A percentile compares a stretch with the other conserved stretches of the same genome.
phyloP scores from a whole-genome alignment of 2,329 filamentous ascomycete genomes.

The Trematosphaeria pertusa region DNA sequence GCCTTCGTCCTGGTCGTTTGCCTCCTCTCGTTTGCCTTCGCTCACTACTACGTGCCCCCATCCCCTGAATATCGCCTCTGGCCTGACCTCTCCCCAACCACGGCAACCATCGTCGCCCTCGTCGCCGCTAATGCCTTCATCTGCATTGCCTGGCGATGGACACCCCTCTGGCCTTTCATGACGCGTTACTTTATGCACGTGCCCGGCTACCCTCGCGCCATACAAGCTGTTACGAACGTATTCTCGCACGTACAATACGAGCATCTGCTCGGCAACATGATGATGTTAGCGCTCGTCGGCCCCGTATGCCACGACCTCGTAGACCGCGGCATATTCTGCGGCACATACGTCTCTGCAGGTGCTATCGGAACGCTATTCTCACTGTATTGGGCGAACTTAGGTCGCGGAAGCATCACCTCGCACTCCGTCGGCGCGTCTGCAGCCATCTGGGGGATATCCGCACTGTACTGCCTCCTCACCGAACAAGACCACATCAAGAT shows the following conservation, averaged over 20 bases:
- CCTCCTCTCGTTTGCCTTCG: conserved; percentile 34
- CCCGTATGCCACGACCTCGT: conserved; percentile 50
- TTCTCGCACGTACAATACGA: conserved; percentile 71
- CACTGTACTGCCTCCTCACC: conserved; percentile 40
- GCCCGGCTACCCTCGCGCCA: conserved; percentile 64
- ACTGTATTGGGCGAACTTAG: conserved; percentile 44
- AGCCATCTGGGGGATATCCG: conserved; percentile 42
- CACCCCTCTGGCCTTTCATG: conserved; percentile 69
- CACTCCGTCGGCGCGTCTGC: conserved; percentile 44
- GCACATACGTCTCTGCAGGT: conserved; percentile 44
- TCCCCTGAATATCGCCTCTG: conserved; percentile 38
- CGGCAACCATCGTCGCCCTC: conserved; percentile 63
- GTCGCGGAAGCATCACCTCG: conserved; percentile 31
- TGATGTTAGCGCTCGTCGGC: conserved; percentile 70
- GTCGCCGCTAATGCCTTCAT: conserved; percentile 66
- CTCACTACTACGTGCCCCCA: conserved; percentile 43
- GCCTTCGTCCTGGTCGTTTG: conserved; percentile 39
- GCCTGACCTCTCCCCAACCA: conserved; percentile 41
- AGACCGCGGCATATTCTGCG: conserved; percentile 43
- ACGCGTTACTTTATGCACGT: conserved; percentile 65
- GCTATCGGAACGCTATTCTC: conserved; percentile 38
- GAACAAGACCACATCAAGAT: conserved; percentile 40
- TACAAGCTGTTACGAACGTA: conserved; percentile 67
- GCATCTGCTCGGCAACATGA: conserved; percentile 69
- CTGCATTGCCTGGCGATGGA: conserved; percentile 67